Base-by-base conservation (phyloP, 2,329 filamentous ascomycete genomes). In the Neofusicoccum umdonicola region DNA sequence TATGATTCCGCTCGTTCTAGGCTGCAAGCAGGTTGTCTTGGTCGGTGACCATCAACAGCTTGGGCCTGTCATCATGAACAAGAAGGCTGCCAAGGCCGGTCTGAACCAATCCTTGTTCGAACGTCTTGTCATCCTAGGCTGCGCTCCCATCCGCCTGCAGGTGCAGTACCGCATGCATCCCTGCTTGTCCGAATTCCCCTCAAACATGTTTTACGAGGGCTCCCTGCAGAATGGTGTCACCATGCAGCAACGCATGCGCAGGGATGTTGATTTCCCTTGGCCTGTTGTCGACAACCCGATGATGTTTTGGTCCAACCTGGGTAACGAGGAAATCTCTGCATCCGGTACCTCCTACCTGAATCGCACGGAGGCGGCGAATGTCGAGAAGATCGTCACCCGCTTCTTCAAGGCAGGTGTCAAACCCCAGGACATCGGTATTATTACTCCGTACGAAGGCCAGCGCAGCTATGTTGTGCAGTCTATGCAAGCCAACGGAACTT, bases 291-390 rank as follows among this genome's bases (percentile, higher is more conserved):
- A 98, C 75, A 92, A 89, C 70, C 95, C 95, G 3, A 99, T 99
- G 95, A 98, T 98, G 95, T 99, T 99, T 81, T 99, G 95, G 95
- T 96, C 93, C 31, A 99, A 99, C 76, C 83, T 97, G 63, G 95
- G 95, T 66, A 96, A 96, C 66, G 95, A 99, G 78, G 95, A 99
- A 78, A 99, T 99, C 58, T 97, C 94, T 6, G 95, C 95, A 1
- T 97, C 93, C 31, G 95, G 95, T 73, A 99, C 95, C 2, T 98
- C 94, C 2, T 99, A 99, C 74, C 89, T 99, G 69, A 99, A 99
- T 79, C 91, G 95, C 52, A 98, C 95, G 1, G 95, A 99, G 77
- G 93, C 95, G 3, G 91, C 93, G 52, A 98, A 98, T 69, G 95
- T 99, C 37, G 95, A 99, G 80, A 99, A 99, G 84, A 93, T 97